Conservation (phyloP, 148 eudicot genomes). For the Persicaria tinctoria region DNA sequence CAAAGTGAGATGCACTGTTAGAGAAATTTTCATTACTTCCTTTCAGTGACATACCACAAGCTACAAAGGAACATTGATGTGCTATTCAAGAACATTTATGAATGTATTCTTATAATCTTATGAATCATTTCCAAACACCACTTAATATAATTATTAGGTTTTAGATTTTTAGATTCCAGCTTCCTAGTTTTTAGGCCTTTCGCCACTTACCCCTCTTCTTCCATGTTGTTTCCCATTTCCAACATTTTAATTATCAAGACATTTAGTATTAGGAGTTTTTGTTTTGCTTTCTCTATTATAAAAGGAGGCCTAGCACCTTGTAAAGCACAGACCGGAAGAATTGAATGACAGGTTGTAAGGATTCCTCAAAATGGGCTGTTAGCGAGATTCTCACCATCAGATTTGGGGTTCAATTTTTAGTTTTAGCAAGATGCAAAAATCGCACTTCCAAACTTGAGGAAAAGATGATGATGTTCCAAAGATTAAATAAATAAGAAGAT, state of each 20-base stretch:
- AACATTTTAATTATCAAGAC: too few relatives aligned
- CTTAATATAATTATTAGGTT: too few relatives aligned
- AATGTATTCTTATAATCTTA: neutral
- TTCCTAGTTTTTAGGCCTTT: too few relatives aligned
- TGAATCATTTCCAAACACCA: neutral
- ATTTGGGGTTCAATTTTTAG: neutral
- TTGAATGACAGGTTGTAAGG: neutral
- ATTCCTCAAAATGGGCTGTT: neutral
- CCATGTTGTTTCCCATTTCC: too few relatives aligned
- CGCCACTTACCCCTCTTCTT: too few relatives aligned
- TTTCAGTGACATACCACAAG: slow-evolving; percentile 24
- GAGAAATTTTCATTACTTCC: neutral
- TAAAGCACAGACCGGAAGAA: too few relatives aligned
- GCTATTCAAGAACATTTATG: neutral
- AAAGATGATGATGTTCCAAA: neutral
- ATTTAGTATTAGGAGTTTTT: too few relatives aligned
- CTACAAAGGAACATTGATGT: slow-evolving; percentile 7
- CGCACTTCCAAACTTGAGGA: neutral
- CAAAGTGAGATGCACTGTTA: neutral
- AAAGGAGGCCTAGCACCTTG: too few relatives aligned
- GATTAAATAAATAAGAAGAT: slow-evolving; percentile 1
- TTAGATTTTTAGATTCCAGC: too few relatives aligned
- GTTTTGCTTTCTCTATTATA: too few relatives aligned
- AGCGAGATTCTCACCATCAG: neutral
- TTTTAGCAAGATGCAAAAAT: neutral